A percentile compares a stretch with the other conserved stretches of the same genome.
These are phyloP conservation scores for Apium graveolens DNA, from an alignment of 129 eudicot genomes.

Conservation along the genomic window DNA sequence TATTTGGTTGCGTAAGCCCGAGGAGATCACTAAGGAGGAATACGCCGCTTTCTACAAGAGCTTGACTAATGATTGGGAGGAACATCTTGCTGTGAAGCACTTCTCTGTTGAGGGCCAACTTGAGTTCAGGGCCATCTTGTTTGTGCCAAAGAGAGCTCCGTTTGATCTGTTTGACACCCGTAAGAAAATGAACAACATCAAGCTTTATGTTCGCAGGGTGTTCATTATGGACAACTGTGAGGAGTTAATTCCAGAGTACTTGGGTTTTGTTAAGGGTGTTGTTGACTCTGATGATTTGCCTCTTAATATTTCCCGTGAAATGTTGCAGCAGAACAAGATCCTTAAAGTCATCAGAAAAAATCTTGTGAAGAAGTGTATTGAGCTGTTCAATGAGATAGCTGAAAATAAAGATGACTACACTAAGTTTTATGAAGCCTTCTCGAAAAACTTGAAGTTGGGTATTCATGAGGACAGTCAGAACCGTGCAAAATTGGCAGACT, in stretches of 20 bases:
- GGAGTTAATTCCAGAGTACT: slow-evolving; percentile 36
- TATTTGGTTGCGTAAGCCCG: slow-evolving; percentile 38
- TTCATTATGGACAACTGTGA: slow-evolving; percentile 43
- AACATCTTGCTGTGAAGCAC: slow-evolving; percentile 36
- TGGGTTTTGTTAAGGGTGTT: slow-evolving; percentile 36
- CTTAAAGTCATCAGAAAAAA: slow-evolving; percentile 18
- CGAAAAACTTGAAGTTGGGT: slow-evolving; percentile 15
- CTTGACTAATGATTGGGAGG: slow-evolving; percentile 40
- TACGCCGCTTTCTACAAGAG: slow-evolving; percentile 37
- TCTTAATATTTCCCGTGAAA: slow-evolving; percentile 34
- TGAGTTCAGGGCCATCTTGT: slow-evolving; percentile 33
- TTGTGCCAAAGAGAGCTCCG: slow-evolving; percentile 39
- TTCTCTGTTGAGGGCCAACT: slow-evolving; percentile 37
- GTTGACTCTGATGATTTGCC: slow-evolving; percentile 42
- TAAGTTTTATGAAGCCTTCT: slow-evolving; percentile 21
- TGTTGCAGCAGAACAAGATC: slow-evolving; percentile 23
- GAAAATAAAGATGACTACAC: slow-evolving; percentile 17
- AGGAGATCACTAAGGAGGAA: slow-evolving; percentile 37
- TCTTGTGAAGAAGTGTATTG: slow-evolving; percentile 22
- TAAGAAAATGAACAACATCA: slow-evolving; percentile 35
- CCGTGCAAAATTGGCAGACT: slow-evolving; percentile 13
- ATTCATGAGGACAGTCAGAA: slow-evolving; percentile 22
- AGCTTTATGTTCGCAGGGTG: slow-evolving; percentile 36
- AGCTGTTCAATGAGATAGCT: slow-evolving; percentile 21
- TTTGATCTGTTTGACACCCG: slow-evolving; percentile 30